These are phyloP conservation scores for Geotrichum fermentans DNA, from an alignment of 1,139 yeast species.

Conservation along the genomic window DNA sequence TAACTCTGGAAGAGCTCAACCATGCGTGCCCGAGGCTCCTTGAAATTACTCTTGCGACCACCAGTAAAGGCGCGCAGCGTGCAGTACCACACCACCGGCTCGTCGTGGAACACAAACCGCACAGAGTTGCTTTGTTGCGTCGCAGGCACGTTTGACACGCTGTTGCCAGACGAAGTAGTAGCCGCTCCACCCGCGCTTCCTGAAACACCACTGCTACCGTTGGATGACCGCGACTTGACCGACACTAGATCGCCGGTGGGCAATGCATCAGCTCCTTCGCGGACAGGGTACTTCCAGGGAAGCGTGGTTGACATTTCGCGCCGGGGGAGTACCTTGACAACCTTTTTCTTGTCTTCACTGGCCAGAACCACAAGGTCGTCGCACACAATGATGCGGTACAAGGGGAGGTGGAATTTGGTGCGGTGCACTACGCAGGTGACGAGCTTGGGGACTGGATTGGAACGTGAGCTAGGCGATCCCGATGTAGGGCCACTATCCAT, in stretches of 20 bases:
- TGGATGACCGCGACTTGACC: conserved; percentile 2
- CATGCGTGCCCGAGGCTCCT: conserved; percentile 5
- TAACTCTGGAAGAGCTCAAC: conserved; percentile 5
- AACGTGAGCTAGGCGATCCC: no score
- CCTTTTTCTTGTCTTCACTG: conserved; percentile 19
- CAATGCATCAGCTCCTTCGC: conserved; percentile 1
- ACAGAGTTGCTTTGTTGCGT: conserved; percentile 2
- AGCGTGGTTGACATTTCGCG: conserved; percentile 11
- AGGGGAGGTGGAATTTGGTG: conserved; percentile 13
- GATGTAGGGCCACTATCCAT: not conserved
- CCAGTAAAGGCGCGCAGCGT: conserved; percentile 14
- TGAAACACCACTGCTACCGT: not conserved
- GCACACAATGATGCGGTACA: conserved; percentile 19
- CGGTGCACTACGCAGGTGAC: conserved; percentile 5
- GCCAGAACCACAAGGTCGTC: conserved; percentile 18
- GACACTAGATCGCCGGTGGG: conserved; percentile 5
- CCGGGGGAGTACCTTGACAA: conserved; percentile 13
- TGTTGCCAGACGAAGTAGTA: not conserved
- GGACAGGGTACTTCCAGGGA: conserved; percentile 19
- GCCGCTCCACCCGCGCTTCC: not conserved
- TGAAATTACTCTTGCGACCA: not conserved
- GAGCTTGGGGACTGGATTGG: conserved; percentile 17
- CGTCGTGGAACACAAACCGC: conserved; percentile 18
- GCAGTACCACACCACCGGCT: conserved; percentile 19
- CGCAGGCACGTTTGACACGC: not conserved